phyloP scores from a whole-genome alignment of 495 filamentous ascomycete species.

The Hypoxylon intermedium region DNA sequence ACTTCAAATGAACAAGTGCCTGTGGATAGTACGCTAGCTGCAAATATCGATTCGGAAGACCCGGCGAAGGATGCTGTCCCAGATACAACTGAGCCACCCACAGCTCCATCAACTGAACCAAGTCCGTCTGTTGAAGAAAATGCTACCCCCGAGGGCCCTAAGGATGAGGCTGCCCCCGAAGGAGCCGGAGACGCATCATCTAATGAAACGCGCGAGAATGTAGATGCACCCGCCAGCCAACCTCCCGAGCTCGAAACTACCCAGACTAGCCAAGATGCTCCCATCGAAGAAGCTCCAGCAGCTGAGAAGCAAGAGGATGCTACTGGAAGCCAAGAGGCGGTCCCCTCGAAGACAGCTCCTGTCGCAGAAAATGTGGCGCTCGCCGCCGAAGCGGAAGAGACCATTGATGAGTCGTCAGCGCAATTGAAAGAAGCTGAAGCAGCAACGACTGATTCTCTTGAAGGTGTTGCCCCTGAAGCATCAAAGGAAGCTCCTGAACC shows the following conservation, averaged over 20 bases:
- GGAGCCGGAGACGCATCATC: background rate
- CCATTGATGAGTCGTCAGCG: too few relatives aligned
- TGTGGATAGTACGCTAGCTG: background rate
- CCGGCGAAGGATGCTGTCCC: constrained; percentile 1
- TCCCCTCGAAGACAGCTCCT: constrained; percentile 3
- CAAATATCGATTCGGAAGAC: background rate
- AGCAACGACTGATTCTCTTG: background rate
- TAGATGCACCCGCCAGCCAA: background rate
- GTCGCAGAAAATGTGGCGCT: background rate
- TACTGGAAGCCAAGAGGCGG: background rate
- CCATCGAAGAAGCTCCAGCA: background rate
- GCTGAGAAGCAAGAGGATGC: constrained; percentile 3
- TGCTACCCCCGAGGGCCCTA: background rate
- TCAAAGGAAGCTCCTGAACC: background rate
- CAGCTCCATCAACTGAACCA: background rate
- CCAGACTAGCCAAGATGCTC: background rate
- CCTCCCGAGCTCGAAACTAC: background rate
- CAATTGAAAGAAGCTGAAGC: background rate
- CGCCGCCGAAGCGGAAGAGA: too few relatives aligned
- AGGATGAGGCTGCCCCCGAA: constrained; percentile 3
- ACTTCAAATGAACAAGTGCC: background rate
- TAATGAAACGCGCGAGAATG: background rate
- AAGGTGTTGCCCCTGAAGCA: constrained; percentile 1
- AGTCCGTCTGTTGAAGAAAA: background rate
- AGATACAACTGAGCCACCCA: background rate